Conservation (phyloP, 805 yeast genomes). For the Myxozyma neglecta region DNA sequence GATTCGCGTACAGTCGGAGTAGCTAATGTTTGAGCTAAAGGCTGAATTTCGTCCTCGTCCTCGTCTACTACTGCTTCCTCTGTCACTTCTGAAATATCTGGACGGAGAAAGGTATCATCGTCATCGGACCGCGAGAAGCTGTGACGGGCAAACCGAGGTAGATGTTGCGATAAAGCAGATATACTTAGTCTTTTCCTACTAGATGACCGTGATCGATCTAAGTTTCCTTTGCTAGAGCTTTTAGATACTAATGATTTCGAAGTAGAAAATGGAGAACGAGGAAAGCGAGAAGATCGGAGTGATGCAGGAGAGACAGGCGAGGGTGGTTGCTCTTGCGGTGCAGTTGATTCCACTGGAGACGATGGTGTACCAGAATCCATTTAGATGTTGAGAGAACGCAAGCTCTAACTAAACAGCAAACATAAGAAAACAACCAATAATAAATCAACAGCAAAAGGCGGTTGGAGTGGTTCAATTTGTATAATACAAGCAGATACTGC, state of each 20-base stretch:
- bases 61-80: conserved; percentile 3
- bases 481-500: no score
- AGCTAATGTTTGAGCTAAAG: conserved; percentile 2
- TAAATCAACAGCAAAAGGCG: no score
- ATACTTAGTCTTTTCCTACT: background rate
- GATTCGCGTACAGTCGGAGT: background rate
- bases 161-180: conserved; percentile 2
- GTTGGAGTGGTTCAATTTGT: no score
- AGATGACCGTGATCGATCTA: background rate
- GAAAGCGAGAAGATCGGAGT: background rate
- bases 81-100: background rate
- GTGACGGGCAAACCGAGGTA: background rate
- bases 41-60: background rate
- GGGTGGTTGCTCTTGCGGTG: background rate
- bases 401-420: no score
- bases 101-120: background rate
- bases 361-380: background rate
- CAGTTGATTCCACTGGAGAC: background rate
- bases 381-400: background rate
- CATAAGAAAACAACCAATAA: no score
- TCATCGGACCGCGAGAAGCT: background rate
- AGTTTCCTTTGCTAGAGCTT: background rate
- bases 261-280: background rate
- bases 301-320: background rate
- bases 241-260: background rate